Evolutionary conservation across 768 basidiomycete genomes (phyloP).

Genomic region (Boletellus ananiceps): DNA sequence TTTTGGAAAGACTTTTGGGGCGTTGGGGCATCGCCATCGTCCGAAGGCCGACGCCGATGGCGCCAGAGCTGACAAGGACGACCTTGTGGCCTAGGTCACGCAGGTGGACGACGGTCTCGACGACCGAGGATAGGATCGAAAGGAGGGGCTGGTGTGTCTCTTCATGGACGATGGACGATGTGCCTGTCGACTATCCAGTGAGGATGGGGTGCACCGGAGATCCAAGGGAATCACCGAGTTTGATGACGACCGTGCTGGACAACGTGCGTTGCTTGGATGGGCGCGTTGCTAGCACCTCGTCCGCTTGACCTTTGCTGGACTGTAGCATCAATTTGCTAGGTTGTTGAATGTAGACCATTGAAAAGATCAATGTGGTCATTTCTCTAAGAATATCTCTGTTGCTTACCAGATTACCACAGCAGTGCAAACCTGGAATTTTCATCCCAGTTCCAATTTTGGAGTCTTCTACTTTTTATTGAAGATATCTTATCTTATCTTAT

Average conservation of each 20-base stretch:
- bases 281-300: constrained; percentile 14
- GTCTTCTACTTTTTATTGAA: too few relatives aligned
- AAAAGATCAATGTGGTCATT: too few relatives aligned
- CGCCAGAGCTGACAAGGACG: constrained; percentile 93
- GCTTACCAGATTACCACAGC: too few relatives aligned
- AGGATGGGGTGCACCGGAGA: constrained; percentile 1
- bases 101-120: constrained; percentile 83
- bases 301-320: background rate
- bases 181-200: constrained; percentile 42
- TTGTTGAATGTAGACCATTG: constrained; percentile 14
- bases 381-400: too few relatives aligned
- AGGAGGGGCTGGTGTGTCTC: constrained; percentile 88
- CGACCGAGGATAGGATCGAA: constrained; percentile 85
- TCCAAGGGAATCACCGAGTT: constrained; percentile 54
- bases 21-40: constrained; percentile 79
- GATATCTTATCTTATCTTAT: too few relatives aligned
- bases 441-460: too few relatives aligned
- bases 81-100: constrained; percentile 84
- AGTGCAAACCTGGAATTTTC: too few relatives aligned
- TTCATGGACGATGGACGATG: constrained; percentile 95
- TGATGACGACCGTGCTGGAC: constrained; percentile 76
- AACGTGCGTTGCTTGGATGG: constrained; percentile 21
- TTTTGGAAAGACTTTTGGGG: constrained; percentile 83
- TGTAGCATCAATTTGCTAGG: constrained; percentile 3
- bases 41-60: constrained; percentile 93